Conservation (phyloP, 2,329 filamentous ascomycete species). For the Sarocladiaceae sp. region DNA sequence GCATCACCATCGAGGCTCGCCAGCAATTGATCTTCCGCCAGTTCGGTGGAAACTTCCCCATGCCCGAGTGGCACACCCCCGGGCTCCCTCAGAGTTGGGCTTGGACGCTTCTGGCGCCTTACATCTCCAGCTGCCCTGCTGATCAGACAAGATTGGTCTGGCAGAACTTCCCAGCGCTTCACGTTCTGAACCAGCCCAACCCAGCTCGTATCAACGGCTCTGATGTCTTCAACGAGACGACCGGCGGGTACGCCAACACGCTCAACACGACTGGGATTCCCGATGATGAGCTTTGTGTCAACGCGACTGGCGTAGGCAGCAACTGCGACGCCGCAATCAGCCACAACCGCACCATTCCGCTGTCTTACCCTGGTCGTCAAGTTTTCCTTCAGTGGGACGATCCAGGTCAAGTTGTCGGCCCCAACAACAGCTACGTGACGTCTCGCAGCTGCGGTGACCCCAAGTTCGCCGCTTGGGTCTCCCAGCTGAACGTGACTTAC, state of each 20-base stretch:
- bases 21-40: constrained; percentile 84
- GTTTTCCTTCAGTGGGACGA: constrained; percentile 68
- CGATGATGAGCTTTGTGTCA: constrained; percentile 47
- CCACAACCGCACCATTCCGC: constrained; percentile 62
- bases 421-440: constrained; percentile 78
- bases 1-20: constrained; percentile 71
- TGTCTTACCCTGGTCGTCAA: constrained; percentile 67
- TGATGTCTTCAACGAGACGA: constrained; percentile 56
- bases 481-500: constrained; percentile 71
- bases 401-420: constrained; percentile 62
- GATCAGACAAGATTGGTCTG: constrained; percentile 70
- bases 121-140: constrained; percentile 69
- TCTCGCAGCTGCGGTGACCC: constrained; percentile 51
- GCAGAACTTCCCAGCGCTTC: constrained; percentile 75
- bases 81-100: constrained; percentile 80
- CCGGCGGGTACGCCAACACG: constrained; percentile 51
- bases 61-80: constrained; percentile 76
- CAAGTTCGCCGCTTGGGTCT: constrained; percentile 67
- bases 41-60: constrained; percentile 71
- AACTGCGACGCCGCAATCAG: constrained; percentile 59
- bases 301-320: constrained; percentile 45
- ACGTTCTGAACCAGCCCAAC: constrained; percentile 72
- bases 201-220: constrained; percentile 60
- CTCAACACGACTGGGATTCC: constrained; percentile 40
- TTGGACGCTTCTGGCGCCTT: constrained; percentile 75